phyloP scores from a whole-genome alignment of 225 moss, liverwort and hornwort species.

The Polytrichum formosum region DNA sequence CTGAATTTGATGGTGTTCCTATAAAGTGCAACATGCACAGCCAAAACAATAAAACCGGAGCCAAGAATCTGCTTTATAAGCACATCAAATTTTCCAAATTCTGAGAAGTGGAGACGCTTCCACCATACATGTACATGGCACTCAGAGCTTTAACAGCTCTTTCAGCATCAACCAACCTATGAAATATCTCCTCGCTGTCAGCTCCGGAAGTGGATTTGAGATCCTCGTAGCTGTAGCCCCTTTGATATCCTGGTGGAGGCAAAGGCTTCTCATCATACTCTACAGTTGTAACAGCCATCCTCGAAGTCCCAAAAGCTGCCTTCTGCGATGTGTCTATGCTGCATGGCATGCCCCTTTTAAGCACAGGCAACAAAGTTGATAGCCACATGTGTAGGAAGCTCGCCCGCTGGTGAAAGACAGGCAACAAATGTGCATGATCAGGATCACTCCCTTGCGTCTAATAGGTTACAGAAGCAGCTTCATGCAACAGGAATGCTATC shows the following conservation, averaged over 20 bases:
- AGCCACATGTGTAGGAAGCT: slow-evolving; percentile 51
- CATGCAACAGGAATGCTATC: too few species aligned
- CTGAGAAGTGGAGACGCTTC: slow-evolving; percentile 9
- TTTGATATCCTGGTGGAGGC: slow-evolving; percentile 60
- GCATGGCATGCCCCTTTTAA: slow-evolving; percentile 17
- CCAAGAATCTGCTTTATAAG: too few species aligned
- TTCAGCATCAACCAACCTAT: slow-evolving; percentile 34
- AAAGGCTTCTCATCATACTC: slow-evolving; percentile 75
- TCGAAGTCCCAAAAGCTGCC: slow-evolving; percentile 36
- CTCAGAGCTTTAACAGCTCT: slow-evolving; percentile 34
- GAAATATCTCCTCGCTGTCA: slow-evolving; percentile 21
- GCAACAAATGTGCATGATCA: too few species aligned
- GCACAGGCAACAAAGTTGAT: slow-evolving; percentile 29
- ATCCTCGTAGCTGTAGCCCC: slow-evolving; percentile 51
- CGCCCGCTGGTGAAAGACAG: slow-evolving; percentile 28
- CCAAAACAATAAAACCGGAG: too few species aligned
- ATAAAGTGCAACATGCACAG: too few species aligned
- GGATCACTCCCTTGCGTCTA: too few species aligned
- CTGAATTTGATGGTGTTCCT: too few species aligned
- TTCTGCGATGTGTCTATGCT: slow-evolving; percentile 29
- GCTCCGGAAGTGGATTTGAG: slow-evolving; percentile 20
- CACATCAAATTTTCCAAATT: neutral
- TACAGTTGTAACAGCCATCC: slow-evolving; percentile 26
- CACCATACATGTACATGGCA: slow-evolving; percentile 42
- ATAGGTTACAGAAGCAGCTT: too few species aligned